Evolutionary conservation across 805 yeast species (phyloP).

Genomic region (Metschnikowia peoriensis): DNA sequence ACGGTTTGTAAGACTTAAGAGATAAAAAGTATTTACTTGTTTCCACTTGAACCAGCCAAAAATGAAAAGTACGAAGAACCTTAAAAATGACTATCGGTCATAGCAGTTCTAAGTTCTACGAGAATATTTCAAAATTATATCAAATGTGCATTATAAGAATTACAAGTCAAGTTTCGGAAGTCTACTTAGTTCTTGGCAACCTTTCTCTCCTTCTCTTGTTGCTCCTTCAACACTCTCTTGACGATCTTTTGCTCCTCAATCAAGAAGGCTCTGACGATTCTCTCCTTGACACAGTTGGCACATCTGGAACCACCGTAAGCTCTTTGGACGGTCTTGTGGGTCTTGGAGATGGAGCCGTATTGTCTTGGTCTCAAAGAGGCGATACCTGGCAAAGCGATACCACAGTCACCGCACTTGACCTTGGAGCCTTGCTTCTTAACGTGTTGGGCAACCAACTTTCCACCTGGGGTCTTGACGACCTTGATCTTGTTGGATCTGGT

Average conservation of each 20-base stretch:
- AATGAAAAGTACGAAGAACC: not conserved
- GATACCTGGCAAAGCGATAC: conserved; percentile 79
- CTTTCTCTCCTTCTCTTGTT: conserved; percentile 81
- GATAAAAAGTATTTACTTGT: too few relatives aligned
- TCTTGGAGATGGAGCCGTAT: conserved; percentile 92
- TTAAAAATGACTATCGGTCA: not conserved
- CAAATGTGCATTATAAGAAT: conserved; percentile 18
- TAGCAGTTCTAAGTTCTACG: not conserved
- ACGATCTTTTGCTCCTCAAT: conserved; percentile 99
- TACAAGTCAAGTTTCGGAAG: conserved; percentile 2
- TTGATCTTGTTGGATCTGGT: conserved; percentile 99
- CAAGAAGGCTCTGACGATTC: conserved; percentile 99
- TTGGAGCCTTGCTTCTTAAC: conserved; percentile 86
- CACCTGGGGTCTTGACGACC: conserved; percentile 99
- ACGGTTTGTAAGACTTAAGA: too few relatives aligned
- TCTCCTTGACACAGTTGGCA: conserved; percentile 98
- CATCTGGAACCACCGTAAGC: conserved; percentile 99
- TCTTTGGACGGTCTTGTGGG: conserved; percentile 98
- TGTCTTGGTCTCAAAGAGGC: conserved; percentile 97
- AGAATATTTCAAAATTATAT: not conserved
- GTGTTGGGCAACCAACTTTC: conserved; percentile 97
- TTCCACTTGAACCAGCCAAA: too few relatives aligned
- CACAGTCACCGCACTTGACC: conserved; percentile 89
- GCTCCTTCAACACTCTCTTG: conserved; percentile 98
- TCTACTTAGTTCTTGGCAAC: conserved; percentile 29